Conservation (phyloP, 225 moss, liverwort and hornwort genomes). For the Takakia lepidozioides region DNA sequence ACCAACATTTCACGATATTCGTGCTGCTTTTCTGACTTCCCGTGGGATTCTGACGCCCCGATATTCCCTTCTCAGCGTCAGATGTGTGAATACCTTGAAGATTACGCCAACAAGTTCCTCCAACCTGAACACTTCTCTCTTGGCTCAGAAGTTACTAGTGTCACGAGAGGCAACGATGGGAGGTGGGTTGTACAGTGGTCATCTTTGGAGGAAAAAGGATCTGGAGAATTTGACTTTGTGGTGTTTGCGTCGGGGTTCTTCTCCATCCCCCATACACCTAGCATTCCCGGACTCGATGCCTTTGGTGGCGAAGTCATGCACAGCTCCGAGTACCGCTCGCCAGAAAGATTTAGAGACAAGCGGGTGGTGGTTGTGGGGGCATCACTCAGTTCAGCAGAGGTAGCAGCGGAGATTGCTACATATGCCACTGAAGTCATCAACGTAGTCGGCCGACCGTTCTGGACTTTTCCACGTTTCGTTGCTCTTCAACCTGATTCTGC, state of each 20-base stretch:
- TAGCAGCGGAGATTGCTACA: conserved; percentile 9
- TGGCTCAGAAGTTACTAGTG: conserved; percentile 11
- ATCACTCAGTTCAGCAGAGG: conserved; percentile 10
- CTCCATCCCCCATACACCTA: conserved; percentile 5
- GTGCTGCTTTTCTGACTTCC: conserved; percentile 17
- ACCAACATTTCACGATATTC: conserved; percentile 11
- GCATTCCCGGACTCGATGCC: conserved; percentile 10
- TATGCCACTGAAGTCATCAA: conserved; percentile 9
- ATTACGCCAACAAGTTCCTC: conserved; percentile 9
- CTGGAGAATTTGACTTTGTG: conserved; percentile 12
- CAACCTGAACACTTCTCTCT: conserved; percentile 15
- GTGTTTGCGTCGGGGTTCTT: conserved; percentile 18
- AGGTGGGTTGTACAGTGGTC: conserved; percentile 13
- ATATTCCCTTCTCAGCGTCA: conserved; percentile 14
- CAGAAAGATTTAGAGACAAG: conserved; percentile 11
- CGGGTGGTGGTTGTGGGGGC: conserved; percentile 12
- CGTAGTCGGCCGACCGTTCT: conserved; percentile 3
- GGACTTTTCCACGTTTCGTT: conserved; percentile 12
- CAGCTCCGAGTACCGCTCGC: conserved; percentile 9
- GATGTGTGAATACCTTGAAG: conserved; percentile 9
- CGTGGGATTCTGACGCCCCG: conserved; percentile 10
- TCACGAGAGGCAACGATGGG: conserved; percentile 7
- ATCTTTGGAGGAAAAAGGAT: conserved; percentile 3
- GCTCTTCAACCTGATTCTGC: conserved; percentile 11
- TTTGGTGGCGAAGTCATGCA: conserved; percentile 10